phyloP scores from a whole-genome alignment of 1,284 basidiomycete genomes.

The Cutaneotrichosporon curvatum region DNA sequence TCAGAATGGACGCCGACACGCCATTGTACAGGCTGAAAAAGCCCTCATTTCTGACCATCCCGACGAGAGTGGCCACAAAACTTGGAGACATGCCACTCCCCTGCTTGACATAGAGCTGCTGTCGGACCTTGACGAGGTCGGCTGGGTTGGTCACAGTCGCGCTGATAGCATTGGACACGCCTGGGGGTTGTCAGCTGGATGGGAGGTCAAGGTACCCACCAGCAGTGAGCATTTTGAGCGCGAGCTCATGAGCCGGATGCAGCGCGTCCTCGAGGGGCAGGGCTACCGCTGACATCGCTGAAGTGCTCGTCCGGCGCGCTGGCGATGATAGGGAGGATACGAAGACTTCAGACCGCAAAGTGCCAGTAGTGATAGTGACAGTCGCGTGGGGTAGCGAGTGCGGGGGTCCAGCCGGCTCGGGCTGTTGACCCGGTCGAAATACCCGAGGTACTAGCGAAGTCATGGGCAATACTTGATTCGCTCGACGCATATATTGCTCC shows the following conservation, averaged over 20 bases:
- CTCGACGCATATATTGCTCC: too few relatives aligned
- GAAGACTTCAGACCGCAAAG: too few relatives aligned
- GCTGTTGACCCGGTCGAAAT: too few relatives aligned
- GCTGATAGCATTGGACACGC: conserved; percentile 10
- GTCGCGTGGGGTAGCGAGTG: too few relatives aligned
- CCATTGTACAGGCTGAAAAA: conserved; percentile 14
- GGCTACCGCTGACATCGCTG: conserved; percentile 1
- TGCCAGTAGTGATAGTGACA: too few relatives aligned
- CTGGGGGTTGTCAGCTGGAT: not conserved
- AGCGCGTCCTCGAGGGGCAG: conserved; percentile 5
- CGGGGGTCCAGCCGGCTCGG: too few relatives aligned
- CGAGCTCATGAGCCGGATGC: conserved; percentile 16
- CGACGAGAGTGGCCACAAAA: conserved; percentile 8
- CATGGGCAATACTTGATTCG: too few relatives aligned
- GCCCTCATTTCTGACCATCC: conserved; percentile 14
- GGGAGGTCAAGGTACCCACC: conserved; percentile 1
- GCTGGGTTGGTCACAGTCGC: conserved; percentile 16
- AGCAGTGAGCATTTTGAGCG: conserved; percentile 12
- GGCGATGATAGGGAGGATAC: too few relatives aligned
- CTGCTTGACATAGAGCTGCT: conserved; percentile 17
- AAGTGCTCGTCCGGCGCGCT: too few relatives aligned
- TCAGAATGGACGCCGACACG: conserved; percentile 11
- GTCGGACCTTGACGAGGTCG: conserved; percentile 18
- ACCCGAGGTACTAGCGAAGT: too few relatives aligned
- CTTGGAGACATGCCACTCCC: conserved; percentile 8